phyloP scores from a whole-genome alignment of 75 land plant genomes.

The Sequoia sempervirens region DNA sequence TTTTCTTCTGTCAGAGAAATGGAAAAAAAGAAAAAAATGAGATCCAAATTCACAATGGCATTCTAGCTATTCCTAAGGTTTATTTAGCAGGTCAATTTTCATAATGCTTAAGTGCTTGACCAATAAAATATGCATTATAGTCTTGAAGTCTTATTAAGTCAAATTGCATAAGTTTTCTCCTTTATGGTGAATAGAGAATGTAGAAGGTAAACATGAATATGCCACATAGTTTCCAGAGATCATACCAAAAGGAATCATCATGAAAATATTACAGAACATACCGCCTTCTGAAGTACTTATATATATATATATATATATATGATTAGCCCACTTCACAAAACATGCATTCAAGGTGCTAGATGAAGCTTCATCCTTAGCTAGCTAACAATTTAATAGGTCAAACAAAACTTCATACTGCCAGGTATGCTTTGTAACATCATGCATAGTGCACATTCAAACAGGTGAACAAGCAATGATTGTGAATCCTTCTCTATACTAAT shows the following conservation, averaged over 20 bases:
- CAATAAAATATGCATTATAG: not conserved
- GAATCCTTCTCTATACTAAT: not conserved
- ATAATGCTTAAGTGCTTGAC: not conserved
- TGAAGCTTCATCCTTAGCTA: not conserved
- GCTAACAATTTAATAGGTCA: not conserved
- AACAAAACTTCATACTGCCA: not conserved
- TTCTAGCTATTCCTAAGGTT: not conserved
- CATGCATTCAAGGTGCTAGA: not conserved
- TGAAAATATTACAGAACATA: not conserved
- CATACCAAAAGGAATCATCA: not conserved
- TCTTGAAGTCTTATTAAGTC: not conserved
- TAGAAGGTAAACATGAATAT: not conserved
- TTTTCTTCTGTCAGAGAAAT: not conserved
- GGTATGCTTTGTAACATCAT: not conserved
- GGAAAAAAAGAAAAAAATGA: not conserved
- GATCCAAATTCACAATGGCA: slow-evolving; percentile 6
- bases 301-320: no score
- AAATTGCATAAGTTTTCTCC: not conserved
- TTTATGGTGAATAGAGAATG: not conserved
- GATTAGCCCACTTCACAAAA: not conserved
- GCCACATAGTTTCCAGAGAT: not conserved
- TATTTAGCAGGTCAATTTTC: not conserved
- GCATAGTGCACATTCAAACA: slow-evolving; percentile 1
- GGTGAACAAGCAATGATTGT: not conserved
- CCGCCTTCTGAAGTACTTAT: not conserved